These are phyloP conservation scores for Fusarium papillatum DNA, from an alignment of 2,329 filamentous ascomycete genomes.

Conservation along the genomic window DNA sequence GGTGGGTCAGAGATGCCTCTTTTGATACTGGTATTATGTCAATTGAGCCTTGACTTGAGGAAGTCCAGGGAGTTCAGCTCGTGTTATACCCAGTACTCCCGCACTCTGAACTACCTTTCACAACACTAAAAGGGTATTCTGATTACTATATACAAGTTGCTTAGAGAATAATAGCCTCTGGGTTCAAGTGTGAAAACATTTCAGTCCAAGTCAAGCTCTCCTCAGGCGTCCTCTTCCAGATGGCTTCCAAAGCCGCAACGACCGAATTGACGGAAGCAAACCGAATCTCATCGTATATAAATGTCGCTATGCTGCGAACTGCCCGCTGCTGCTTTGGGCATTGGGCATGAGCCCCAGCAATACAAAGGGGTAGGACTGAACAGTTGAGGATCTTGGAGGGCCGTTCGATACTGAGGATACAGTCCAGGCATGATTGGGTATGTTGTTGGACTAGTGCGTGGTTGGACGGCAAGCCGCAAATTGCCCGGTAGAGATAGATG, in stretches of 20 bases:
- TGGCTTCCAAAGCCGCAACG: constrained; percentile 33
- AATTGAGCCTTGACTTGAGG: no score
- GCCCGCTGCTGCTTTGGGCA: constrained; percentile 43
- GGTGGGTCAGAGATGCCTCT: no score
- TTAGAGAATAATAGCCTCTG: constrained; percentile 42
- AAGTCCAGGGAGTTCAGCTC: no score
- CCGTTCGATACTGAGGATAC: constrained; percentile 51
- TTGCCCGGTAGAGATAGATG: constrained; percentile 58
- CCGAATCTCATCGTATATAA: constrained; percentile 49
- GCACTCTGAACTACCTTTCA: no score
- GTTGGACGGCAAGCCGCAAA: constrained; percentile 53
- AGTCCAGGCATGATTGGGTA: constrained; percentile 51
- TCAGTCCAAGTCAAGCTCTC: constrained; percentile 38
- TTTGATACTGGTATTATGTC: no score
- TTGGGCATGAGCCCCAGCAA: constrained; percentile 52
- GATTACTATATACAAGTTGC: not conserved
- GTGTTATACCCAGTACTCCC: no score
- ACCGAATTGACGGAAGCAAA: constrained; percentile 54
- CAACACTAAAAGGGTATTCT: not conserved
- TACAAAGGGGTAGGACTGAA: constrained; percentile 53
- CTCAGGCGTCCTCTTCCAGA: constrained; percentile 30
- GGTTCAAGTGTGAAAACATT: constrained; percentile 41
- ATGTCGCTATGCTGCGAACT: constrained; percentile 32
- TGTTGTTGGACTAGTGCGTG: constrained; percentile 57
- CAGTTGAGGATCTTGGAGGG: constrained; percentile 55